A percentile compares a stretch with the other conserved stretches of the same genome.
phyloP scores from a whole-genome alignment of 1,284 basidiomycete species.

The Ustilago curta region DNA sequence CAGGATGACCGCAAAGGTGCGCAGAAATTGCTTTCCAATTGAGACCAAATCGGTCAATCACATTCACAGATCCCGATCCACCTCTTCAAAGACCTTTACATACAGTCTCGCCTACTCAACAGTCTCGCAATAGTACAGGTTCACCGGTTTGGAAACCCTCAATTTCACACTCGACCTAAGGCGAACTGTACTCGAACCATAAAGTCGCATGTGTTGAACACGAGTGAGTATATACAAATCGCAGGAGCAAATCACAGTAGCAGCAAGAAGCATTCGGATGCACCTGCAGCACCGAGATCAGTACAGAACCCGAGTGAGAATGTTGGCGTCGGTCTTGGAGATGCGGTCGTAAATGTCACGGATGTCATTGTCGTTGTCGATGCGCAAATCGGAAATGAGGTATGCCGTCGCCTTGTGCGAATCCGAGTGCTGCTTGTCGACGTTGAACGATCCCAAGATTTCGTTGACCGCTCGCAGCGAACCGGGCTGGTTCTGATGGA shows the following conservation, averaged over 20 bases:
- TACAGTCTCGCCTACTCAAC: no score
- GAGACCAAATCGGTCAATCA: no score
- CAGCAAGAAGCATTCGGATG: background rate
- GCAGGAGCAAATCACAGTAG: background rate
- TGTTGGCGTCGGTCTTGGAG: conserved; percentile 75
- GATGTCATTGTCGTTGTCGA: conserved; percentile 86
- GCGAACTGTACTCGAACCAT: background rate
- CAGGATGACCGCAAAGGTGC: no score
- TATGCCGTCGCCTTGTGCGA: conserved; percentile 95
- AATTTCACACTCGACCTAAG: background rate
- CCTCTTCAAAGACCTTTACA: no score
- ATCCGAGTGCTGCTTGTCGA: conserved; percentile 98
- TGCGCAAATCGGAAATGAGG: conserved; percentile 90
- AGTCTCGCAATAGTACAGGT: no score
- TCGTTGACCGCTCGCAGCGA: conserved; percentile 96
- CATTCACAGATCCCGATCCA: no score
- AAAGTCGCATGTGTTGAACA: conserved; percentile 3
- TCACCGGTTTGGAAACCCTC: no score
- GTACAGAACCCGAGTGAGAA: conserved; percentile 58
- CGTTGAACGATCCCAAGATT: conserved; percentile 89
- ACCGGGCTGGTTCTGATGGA: conserved; percentile 97
- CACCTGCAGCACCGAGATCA: conserved; percentile 2
- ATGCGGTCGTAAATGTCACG: conserved; percentile 86
- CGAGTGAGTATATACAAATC: background rate
- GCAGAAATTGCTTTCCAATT: no score